Evolutionary conservation across 371 early-diverging fungal species (phyloP).

Genomic region (Umbelopsis sp.): DNA sequence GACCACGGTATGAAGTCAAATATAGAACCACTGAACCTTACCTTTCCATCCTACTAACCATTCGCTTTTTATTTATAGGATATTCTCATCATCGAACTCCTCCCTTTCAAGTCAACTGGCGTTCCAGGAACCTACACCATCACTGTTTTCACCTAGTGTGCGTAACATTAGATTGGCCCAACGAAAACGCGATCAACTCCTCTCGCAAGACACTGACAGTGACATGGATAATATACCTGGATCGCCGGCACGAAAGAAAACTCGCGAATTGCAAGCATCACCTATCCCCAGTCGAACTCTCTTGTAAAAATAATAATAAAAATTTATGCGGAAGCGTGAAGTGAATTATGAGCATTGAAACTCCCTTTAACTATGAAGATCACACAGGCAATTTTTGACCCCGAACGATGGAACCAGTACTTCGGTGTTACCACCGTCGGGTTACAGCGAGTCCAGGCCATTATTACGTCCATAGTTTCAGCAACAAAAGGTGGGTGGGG

Average conservation of each 20-base stretch:
- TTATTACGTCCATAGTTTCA: too few relatives aligned
- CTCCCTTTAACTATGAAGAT: too few relatives aligned
- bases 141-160: constrained; percentile 7
- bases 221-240: constrained; percentile 9
- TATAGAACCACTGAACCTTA: too few relatives aligned
- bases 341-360: neutral
- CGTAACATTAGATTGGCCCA: constrained; percentile 10
- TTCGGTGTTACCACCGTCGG: too few relatives aligned
- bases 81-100: constrained; percentile 13
- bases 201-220: constrained; percentile 9
- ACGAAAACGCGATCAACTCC: constrained; percentile 12
- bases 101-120: constrained; percentile 14
- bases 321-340: neutral
- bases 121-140: constrained; percentile 4
- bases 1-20: neutral
- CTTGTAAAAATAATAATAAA: neutral
- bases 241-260: neutral
- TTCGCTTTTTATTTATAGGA: neutral
- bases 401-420: too few relatives aligned
- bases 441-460: too few relatives aligned
- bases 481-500: too few relatives aligned
- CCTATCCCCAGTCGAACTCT: neutral
- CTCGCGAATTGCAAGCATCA: neutral
- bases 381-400: too few relatives aligned
- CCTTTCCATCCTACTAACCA: neutral